Evolutionary conservation across 116 monocot species (phyloP), one percentile per base, ranked within the genome.

Genomic region (Papilionanthe hybrid): DNA sequence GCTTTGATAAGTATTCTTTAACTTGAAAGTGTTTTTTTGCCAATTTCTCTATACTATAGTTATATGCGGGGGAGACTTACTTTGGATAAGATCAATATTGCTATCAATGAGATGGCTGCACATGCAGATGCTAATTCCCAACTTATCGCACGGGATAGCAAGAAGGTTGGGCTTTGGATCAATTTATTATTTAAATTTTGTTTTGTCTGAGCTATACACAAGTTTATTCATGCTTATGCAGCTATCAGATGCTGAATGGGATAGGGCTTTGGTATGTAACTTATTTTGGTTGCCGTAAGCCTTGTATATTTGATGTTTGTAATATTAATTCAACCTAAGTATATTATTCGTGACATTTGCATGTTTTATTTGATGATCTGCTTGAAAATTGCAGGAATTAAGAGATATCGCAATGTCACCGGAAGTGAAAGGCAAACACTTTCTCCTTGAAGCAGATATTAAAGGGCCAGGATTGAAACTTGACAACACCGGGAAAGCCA

Each of bases 31-130:
- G 50, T 12, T 19, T 60, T 42, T 6, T 20, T 42, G 20, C 69
- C 9, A 15, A 19, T 75, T 75, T 32, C 63, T 77, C 30, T 75
- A 66, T 79, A 17, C 11, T 76, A 9, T 76, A 96, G 96, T 65
- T 97, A 97, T 86, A 97, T 97, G 97, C 87, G 92, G 79, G 94
- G 94, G 55, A 92, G 94, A 78, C 88, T 97, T 32, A 94, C 94
- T 55, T 42, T 91, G 11, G 92, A 97, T 23, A 97, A 97, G 87
- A 84, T 97, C 66, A 97, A 97, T 78, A 90, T 94, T 81, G 97
- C 97, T 27, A 84, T 97, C 45, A 94, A 91, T 83, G 94, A 94
- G 48, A 81, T 97, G 65, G 94, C 90, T 75, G 76, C 86, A 55
- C 84, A 92, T 84, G 97, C 97, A 77, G 92, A 97, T 89, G 77